A percentile compares a stretch with the other conserved stretches of the same genome.
These are phyloP conservation scores for Penicillium palitans DNA, from an alignment of 2,329 filamentous ascomycete species.

Conservation along the genomic window DNA sequence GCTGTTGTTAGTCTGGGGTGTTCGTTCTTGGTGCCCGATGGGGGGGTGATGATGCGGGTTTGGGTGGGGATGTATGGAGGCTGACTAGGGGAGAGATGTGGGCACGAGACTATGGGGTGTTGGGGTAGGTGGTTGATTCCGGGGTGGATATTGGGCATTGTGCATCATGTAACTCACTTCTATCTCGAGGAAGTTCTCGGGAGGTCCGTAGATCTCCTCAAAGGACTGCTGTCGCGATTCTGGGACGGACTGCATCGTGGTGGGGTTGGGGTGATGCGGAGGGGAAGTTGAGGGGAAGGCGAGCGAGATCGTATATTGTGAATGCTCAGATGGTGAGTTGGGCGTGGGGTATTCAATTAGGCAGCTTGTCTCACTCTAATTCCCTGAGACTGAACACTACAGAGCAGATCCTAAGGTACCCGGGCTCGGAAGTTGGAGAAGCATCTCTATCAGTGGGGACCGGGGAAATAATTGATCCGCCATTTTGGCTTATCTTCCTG, in stretches of 20 bases:
- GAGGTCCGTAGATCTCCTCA: slow-evolving; percentile 97
- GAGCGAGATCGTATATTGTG: background rate
- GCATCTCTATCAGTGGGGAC: slow-evolving; percentile 14
- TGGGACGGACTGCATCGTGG: slow-evolving; percentile 62
- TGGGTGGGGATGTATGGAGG: background rate
- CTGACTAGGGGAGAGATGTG: slow-evolving; percentile 10
- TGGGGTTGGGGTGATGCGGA: slow-evolving; percentile 11
- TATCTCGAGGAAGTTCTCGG: slow-evolving; percentile 98
- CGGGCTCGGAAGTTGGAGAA: slow-evolving; percentile 10
- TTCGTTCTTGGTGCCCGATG: background rate
- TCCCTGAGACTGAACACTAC: background rate
- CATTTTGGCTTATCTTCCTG: slow-evolving; percentile 13
- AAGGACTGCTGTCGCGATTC: slow-evolving; percentile 86
- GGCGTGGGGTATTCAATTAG: background rate
- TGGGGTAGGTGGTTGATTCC: background rate
- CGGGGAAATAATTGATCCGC: slow-evolving; percentile 20
- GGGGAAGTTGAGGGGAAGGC: background rate
- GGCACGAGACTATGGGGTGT: slow-evolving; percentile 4
- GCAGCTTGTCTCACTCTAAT: background rate
- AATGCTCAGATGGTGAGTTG: background rate
- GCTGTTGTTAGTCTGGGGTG: background rate
- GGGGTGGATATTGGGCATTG: background rate
- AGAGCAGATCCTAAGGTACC: background rate
- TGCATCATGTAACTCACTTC: slow-evolving; percentile 61
- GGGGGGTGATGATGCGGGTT: background rate